phyloP scores from a whole-genome alignment of 1,139 yeast species.

The Magnusiomyces ingens region DNA sequence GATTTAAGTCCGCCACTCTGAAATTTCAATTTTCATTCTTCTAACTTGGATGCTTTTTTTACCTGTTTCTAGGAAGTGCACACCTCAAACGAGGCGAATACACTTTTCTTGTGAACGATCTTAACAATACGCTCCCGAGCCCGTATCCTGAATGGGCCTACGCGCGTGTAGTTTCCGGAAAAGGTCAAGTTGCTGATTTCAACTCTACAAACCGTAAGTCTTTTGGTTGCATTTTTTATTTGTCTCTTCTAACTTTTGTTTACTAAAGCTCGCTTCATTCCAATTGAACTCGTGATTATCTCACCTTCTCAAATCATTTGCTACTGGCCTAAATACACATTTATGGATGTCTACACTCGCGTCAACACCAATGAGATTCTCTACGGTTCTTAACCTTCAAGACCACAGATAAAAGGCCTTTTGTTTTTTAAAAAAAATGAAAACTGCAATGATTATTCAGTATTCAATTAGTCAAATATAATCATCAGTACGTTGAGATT shows the following conservation, averaged over 20 bases:
- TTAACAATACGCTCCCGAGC: constrained; percentile 18
- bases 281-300: background rate
- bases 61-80: constrained; percentile 18
- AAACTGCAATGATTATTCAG: too few relatives aligned
- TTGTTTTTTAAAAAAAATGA: too few relatives aligned
- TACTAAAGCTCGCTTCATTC: background rate
- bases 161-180: constrained; percentile 22
- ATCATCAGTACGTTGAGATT: too few relatives aligned
- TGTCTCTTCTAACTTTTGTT: background rate
- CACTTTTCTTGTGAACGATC: constrained; percentile 25
- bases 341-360: constrained; percentile 1
- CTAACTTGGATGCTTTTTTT: too few relatives aligned
- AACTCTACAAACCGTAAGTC: constrained; percentile 22
- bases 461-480: too few relatives aligned
- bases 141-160: constrained; percentile 24
- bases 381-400: too few relatives aligned
- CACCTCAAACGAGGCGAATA: constrained; percentile 30
- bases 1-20: background rate
- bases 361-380: background rate
- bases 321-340: background rate
- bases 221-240: background rate
- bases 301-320: background rate
- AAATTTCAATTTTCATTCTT: too few relatives aligned
- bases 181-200: constrained; percentile 24
- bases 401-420: too few relatives aligned